phyloP scores from a whole-genome alignment of 2,329 filamentous ascomycete species.

The Claviceps sp. region DNA sequence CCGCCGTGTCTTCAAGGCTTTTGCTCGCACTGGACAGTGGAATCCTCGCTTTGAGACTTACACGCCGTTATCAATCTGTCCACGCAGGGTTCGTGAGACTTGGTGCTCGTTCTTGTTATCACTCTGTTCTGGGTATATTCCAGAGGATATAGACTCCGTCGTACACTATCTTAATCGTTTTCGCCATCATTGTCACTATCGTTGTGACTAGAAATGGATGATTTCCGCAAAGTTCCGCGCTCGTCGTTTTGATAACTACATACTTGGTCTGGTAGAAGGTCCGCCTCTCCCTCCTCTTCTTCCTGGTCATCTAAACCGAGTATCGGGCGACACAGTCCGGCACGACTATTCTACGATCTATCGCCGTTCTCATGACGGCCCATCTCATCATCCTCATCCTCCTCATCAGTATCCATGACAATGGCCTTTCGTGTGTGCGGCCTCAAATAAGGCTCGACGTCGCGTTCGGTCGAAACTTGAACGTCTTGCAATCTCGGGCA shows the following conservation, averaged over 20 bases:
- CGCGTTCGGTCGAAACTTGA: conserved; percentile 2
- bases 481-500: conserved; percentile 4
- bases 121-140: conserved; percentile 2
- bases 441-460: background rate
- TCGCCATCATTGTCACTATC: background rate
- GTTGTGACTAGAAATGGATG: conserved; percentile 3
- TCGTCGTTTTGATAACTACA: background rate
- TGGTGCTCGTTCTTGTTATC: conserved; percentile 7
- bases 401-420: conserved; percentile 14
- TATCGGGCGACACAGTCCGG: background rate
- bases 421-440: conserved; percentile 15
- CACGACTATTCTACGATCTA: too few species aligned
- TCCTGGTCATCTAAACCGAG: conserved; percentile 3
- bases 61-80: conserved; percentile 11
- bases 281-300: background rate
- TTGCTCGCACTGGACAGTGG: conserved; percentile 10
- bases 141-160: conserved; percentile 2
- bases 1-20: background rate
- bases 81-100: conserved; percentile 9
- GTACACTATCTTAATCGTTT: conserved; percentile 1
- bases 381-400: too few species aligned
- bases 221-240: background rate
- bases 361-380: too few species aligned
- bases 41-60: conserved; percentile 7
- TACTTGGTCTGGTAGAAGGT: background rate